Conservation (phyloP, 139 green algal genomes). For the Chlorella sp. region DNA sequence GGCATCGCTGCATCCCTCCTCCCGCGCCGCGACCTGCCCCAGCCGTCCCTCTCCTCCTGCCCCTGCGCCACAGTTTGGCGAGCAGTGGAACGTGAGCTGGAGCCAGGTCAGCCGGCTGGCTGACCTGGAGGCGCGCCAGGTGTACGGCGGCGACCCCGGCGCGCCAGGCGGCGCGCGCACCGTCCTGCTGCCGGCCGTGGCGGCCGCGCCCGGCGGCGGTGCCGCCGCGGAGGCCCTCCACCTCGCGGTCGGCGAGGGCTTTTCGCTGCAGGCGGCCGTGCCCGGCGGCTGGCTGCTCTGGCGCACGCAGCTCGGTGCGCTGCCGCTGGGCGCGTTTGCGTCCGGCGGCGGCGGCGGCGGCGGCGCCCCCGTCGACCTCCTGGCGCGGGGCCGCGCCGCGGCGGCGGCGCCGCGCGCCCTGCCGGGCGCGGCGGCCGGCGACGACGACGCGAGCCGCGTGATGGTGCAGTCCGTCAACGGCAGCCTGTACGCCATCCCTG, state of each 20-base stretch:
- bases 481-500: conserved; percentile 65
- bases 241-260: background rate
- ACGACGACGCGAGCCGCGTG: background rate
- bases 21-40: too few relatives aligned
- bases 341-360: too few relatives aligned
- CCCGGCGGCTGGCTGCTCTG: too few relatives aligned
- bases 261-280: background rate
- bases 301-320: too few relatives aligned
- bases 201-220: background rate
- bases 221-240: background rate
- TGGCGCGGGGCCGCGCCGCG: background rate
- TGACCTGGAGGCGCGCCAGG: conserved; percentile 14
- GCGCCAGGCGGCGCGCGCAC: background rate
- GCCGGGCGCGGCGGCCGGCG: background rate
- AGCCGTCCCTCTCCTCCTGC: background rate
- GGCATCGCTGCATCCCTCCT: too few relatives aligned
- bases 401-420: background rate
- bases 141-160: background rate
- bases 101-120: conserved; percentile 6
- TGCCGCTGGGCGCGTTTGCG: too few relatives aligned
- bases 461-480: conserved; percentile 50
- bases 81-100: conserved; percentile 51
- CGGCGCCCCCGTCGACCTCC: conserved; percentile 41
- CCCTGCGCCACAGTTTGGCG: conserved; percentile 11
- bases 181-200: background rate